Conservation (phyloP, 306 rosid species). For the Elaeagnus macrophylla region DNA sequence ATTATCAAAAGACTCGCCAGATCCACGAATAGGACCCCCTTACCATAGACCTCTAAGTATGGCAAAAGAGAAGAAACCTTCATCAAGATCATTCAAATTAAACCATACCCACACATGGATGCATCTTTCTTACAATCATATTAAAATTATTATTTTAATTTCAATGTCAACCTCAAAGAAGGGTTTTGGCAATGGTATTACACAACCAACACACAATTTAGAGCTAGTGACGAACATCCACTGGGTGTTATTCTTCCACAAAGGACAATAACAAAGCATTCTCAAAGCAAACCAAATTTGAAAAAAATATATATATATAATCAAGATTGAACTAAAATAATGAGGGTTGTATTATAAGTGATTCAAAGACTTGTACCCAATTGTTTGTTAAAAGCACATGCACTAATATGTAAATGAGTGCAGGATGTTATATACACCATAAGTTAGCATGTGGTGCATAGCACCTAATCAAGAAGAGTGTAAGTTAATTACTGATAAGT, state of each 20-base stretch:
- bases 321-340: too few relatives aligned
- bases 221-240: slow-evolving; percentile 2
- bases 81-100: slow-evolving; percentile 54
- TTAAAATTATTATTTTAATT: slow-evolving; percentile 18
- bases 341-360: too few relatives aligned
- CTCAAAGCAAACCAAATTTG: background rate
- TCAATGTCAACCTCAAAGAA: slow-evolving; percentile 8
- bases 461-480: too few relatives aligned
- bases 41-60: slow-evolving; percentile 53
- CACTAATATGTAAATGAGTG: too few relatives aligned
- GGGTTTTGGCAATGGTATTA: slow-evolving; percentile 10
- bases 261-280: background rate
- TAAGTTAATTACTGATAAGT: too few relatives aligned
- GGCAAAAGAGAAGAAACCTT: slow-evolving; percentile 54
- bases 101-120: slow-evolving; percentile 36
- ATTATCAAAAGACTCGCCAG: slow-evolving; percentile 53
- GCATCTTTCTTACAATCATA: slow-evolving; percentile 19
- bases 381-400: too few relatives aligned
- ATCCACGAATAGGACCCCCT: slow-evolving; percentile 51
- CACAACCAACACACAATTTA: slow-evolving; percentile 4
- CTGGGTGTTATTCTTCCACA: slow-evolving; percentile 2
- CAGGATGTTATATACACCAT: too few relatives aligned
- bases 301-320: background rate
- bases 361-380: too few relatives aligned
- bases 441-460: too few relatives aligned